Conservation (phyloP, 2,329 filamentous ascomycete genomes). For the Ophiognomonia clavigignenti-juglandacearum region DNA sequence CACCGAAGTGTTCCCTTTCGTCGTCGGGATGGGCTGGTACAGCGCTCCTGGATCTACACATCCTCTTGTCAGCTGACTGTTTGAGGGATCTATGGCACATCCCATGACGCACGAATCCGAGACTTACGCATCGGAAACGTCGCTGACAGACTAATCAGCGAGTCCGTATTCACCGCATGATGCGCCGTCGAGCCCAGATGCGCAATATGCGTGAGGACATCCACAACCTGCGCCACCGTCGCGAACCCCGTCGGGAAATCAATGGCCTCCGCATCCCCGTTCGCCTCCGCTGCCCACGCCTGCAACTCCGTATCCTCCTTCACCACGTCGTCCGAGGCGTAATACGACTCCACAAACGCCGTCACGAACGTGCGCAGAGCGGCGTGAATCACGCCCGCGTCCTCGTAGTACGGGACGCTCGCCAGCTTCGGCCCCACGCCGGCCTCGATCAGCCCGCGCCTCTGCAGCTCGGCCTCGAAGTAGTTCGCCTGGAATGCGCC, state of each 20-base stretch:
- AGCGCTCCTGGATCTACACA: constrained; percentile 35
- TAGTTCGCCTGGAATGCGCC: constrained; percentile 33
- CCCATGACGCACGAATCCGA: too few species aligned
- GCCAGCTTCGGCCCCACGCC: neutral
- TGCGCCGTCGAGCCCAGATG: constrained; percentile 32
- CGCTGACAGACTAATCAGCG: constrained; percentile 28
- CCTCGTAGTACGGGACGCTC: constrained; percentile 38
- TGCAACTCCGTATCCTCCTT: constrained; percentile 34
- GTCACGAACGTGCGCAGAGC: constrained; percentile 32
- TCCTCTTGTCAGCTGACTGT: too few species aligned
- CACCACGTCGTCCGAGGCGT: constrained; percentile 27
- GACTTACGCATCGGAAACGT: constrained; percentile 37
- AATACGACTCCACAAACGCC: constrained; percentile 37
- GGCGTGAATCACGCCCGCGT: constrained; percentile 30
- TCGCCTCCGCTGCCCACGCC: constrained; percentile 36
- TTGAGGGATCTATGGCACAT: too few species aligned
- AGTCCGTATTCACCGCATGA: constrained; percentile 36
- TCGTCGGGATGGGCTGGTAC: constrained; percentile 30
- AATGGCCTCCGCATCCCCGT: constrained; percentile 27
- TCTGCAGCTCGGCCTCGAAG: constrained; percentile 29
- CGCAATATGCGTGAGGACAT: constrained; percentile 33
- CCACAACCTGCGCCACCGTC: constrained; percentile 27
- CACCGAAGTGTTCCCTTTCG: constrained; percentile 31
- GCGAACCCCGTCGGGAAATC: constrained; percentile 32
- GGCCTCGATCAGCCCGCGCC: constrained; percentile 34